Evolutionary conservation across 176 grass and related monocot genomes (phyloP).

Genomic region (Thinopyrum elongatum): DNA sequence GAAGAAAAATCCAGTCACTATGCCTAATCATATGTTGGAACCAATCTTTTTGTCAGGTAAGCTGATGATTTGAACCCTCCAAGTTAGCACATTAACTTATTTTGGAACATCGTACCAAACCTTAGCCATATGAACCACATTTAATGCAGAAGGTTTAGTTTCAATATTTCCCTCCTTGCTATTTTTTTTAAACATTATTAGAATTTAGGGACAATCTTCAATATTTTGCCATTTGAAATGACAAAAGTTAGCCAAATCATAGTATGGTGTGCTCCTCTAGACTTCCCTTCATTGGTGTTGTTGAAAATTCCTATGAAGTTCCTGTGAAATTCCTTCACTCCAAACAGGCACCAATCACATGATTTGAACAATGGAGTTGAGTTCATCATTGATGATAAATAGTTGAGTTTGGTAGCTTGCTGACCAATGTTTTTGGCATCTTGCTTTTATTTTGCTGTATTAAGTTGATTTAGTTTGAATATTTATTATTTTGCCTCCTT

Average conservation of each 20-base stretch:
- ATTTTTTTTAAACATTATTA: neutral
- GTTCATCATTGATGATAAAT: conserved; percentile 39
- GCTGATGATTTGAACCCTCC: neutral
- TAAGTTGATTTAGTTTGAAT: neutral
- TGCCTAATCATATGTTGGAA: conserved; percentile 21
- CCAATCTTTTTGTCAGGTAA: conserved; percentile 6
- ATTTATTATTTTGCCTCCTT: neutral
- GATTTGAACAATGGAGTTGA: conserved; percentile 23
- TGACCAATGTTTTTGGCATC: conserved; percentile 10
- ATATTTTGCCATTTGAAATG: conserved; percentile 49
- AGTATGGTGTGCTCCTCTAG: conserved; percentile 62
- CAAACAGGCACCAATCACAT: neutral
- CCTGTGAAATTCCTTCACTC: neutral
- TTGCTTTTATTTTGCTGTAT: neutral
- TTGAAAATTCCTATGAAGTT: neutral
- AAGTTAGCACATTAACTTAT: conserved; percentile 9
- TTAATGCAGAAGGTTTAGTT: neutral
- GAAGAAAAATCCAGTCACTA: conserved; percentile 5
- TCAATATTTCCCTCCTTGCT: neutral
- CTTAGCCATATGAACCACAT: neutral
- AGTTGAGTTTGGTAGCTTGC: conserved; percentile 26
- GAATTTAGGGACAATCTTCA: neutral
- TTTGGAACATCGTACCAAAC: neutral
- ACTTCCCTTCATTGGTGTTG: conserved; percentile 21
- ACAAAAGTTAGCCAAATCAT: conserved; percentile 83